Conservation (phyloP, 768 basidiomycete species). For the Boletus rubroflammeus region DNA sequence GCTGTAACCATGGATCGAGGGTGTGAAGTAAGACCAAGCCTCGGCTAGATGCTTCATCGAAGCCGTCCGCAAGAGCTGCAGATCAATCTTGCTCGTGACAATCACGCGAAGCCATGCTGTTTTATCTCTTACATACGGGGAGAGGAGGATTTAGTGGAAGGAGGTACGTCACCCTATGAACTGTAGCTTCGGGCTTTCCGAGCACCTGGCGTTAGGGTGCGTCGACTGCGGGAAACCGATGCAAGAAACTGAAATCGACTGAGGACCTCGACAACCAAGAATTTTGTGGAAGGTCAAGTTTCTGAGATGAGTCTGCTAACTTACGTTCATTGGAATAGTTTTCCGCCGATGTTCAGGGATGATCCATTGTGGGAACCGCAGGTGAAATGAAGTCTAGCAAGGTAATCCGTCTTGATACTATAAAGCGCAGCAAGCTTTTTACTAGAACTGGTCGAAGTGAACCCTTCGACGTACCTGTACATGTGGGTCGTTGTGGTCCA, state of each 20-base stretch:
- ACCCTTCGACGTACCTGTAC: not conserved
- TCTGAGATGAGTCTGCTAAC: not conserved
- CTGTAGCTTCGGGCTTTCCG: not conserved
- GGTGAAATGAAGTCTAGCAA: not conserved
- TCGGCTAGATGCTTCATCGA: not conserved
- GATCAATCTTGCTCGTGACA: conserved; percentile 11
- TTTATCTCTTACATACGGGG: conserved; percentile 2
- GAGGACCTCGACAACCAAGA: not conserved
- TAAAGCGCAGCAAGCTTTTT: not conserved
- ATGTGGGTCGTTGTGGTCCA: not conserved
- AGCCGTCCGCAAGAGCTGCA: not conserved
- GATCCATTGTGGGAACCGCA: not conserved
- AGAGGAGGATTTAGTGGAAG: not conserved
- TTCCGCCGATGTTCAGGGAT: conserved; percentile 8
- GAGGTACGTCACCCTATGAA: not conserved
- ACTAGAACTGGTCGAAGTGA: not conserved
- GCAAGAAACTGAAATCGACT: not conserved
- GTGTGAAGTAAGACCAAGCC: not conserved
- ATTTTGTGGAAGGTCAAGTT: not conserved
- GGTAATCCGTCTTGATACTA: not conserved
- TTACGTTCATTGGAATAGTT: not conserved
- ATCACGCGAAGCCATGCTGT: conserved; percentile 21
- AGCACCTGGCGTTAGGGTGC: conserved; percentile 2
- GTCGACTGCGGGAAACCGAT: not conserved
- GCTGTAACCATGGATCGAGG: not conserved